phyloP scores from a whole-genome alignment of 108 stramenopile species.

The Skeletonema costatum region DNA sequence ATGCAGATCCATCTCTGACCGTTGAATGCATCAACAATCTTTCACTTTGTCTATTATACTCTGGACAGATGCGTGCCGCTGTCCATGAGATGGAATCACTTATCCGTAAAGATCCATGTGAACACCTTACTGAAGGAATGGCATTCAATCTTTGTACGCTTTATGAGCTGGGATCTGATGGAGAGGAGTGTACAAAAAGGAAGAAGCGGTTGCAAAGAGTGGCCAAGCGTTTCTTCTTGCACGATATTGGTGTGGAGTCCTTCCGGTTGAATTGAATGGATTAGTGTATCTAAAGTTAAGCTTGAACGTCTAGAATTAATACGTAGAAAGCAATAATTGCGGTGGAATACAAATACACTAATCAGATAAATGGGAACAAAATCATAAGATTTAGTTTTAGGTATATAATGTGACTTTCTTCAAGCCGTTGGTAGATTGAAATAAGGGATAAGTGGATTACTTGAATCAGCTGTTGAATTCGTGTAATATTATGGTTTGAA shows the following conservation, averaged over 20 bases:
- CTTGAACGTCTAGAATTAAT: no score
- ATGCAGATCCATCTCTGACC: conserved; percentile 42
- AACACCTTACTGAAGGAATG: conserved; percentile 81
- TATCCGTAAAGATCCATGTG: conserved; percentile 77
- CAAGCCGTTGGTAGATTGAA: no score
- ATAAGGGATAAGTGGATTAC: no score
- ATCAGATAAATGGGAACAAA: no score
- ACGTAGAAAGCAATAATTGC: no score
- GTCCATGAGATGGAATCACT: conserved; percentile 74
- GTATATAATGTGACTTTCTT: no score
- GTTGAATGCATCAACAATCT: conserved; percentile 80
- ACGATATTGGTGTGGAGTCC: conserved; percentile 85
- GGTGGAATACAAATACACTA: no score
- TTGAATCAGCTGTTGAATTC: no score
- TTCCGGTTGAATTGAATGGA: conserved; percentile 63
- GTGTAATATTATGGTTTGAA: no score
- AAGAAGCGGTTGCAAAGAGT: conserved; percentile 84
- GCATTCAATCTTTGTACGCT: conserved; percentile 94
- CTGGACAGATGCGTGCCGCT: conserved; percentile 63
- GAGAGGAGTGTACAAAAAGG: conserved; percentile 65
- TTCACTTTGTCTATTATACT: conserved; percentile 77
- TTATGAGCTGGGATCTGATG: conserved; percentile 87
- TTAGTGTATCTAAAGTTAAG: neutral
- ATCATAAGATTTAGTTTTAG: no score
- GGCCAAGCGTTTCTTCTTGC: conserved; percentile 85